Conservation (phyloP, 2,329 filamentous ascomycete genomes). For the Fusarium sororula region DNA sequence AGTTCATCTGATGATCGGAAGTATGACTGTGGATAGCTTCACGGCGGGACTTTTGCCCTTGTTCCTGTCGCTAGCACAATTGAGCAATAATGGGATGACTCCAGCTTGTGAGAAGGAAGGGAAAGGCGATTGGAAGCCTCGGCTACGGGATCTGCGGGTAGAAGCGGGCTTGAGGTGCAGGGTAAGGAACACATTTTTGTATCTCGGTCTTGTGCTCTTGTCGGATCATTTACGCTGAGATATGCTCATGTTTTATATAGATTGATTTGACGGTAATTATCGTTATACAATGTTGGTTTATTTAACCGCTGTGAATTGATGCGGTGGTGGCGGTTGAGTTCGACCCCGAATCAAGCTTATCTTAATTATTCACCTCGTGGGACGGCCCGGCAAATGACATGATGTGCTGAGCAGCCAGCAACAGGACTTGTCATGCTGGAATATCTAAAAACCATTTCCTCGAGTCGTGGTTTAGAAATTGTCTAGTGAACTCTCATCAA, state of each 20-base stretch:
- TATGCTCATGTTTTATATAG: not conserved
- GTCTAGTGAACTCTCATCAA: not conserved
- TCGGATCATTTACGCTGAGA: not conserved
- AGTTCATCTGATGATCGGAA: not conserved
- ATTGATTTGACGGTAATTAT: no score
- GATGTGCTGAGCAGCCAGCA: accelerated
- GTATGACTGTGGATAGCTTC: slow-evolving; percentile 10
- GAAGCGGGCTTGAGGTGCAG: not conserved
- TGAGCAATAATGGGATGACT: slow-evolving; percentile 10
- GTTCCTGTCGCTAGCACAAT: not conserved
- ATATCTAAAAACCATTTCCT: accelerated
- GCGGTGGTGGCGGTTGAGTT: not conserved
- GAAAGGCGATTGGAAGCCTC: not conserved
- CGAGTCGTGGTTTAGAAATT: accelerated
- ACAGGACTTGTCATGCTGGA: accelerated
- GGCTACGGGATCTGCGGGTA: slow-evolving; percentile 4
- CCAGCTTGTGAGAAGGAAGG: not conserved
- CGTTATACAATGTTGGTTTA: accelerated
- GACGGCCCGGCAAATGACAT: not conserved
- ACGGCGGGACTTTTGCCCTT: not conserved
- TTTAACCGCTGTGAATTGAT: accelerated
- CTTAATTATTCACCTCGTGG: accelerated
- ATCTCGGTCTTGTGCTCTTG: not conserved
- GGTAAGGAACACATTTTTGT: not conserved
- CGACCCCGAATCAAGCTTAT: not conserved